Conservation (phyloP, 2,329 filamentous ascomycete species). For the Arthroderma uncinatum region DNA sequence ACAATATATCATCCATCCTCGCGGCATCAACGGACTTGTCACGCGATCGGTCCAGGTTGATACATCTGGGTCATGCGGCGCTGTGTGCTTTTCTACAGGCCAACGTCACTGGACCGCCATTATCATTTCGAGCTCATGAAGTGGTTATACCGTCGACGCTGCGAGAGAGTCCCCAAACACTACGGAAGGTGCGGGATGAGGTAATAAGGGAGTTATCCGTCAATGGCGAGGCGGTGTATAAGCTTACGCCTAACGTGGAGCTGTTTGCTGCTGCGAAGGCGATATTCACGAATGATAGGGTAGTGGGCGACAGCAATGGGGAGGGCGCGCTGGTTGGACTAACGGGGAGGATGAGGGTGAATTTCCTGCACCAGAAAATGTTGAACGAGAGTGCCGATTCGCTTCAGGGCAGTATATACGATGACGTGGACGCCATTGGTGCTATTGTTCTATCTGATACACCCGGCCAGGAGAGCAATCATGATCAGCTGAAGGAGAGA, state of each 20-base stretch:
- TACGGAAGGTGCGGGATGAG: conserved; percentile 41
- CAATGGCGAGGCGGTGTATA: conserved; percentile 80
- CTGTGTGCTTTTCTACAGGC: conserved; percentile 73
- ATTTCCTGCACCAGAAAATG: conserved; percentile 61
- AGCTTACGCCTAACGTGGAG: conserved; percentile 71
- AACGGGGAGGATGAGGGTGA: conserved; percentile 60
- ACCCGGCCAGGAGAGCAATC: conserved; percentile 14
- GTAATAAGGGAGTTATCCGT: conserved; percentile 60
- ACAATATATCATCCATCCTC: conserved; percentile 21
- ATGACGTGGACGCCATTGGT: conserved; percentile 13
- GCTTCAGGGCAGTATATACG: conserved; percentile 36
- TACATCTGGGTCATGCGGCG: conserved; percentile 54
- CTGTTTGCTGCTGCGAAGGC: conserved; percentile 66
- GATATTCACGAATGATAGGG: conserved; percentile 40
- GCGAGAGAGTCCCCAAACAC: conserved; percentile 28
- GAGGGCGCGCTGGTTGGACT: conserved; percentile 26
- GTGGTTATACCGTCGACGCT: conserved; percentile 36
- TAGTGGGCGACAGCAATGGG: conserved; percentile 17
- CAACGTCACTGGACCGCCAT: conserved; percentile 75
- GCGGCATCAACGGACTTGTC: conserved; percentile 11
- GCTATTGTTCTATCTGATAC: not conserved
- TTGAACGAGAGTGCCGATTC: conserved; percentile 49
- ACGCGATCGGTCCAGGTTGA: conserved; percentile 20
- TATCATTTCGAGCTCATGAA: conserved; percentile 48
- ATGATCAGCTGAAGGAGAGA: conserved; percentile 37